Conservation (phyloP, 2,329 filamentous ascomycete genomes). For the Penicillium freii region DNA sequence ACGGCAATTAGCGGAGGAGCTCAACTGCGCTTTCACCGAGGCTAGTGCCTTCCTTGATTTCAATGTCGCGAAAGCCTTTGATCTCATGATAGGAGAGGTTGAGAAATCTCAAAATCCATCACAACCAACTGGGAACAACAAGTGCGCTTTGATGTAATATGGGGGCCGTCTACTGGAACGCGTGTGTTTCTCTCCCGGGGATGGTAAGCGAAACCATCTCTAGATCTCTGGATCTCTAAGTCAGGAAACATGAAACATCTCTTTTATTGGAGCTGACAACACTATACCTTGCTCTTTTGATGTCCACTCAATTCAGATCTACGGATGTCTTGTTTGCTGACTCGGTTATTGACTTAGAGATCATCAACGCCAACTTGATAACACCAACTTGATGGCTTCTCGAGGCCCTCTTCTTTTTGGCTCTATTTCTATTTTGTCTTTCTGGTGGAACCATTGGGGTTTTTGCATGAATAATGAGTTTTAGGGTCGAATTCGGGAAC, state of each 20-base stretch:
- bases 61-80: slow-evolving; percentile 89
- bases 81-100: slow-evolving; percentile 89
- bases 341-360: neutral
- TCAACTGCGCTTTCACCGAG: slow-evolving; percentile 92
- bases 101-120: slow-evolving; percentile 91
- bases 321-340: slow-evolving; percentile 3
- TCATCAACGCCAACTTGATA: neutral
- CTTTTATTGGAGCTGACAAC: neutral
- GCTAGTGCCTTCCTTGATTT: slow-evolving; percentile 91
- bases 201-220: slow-evolving; percentile 9
- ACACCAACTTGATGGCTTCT: slow-evolving; percentile 1
- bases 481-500: slow-evolving; percentile 15
- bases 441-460: slow-evolving; percentile 19
- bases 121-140: slow-evolving; percentile 74
- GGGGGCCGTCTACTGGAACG: neutral
- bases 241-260: neutral
- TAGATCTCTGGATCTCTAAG: neutral
- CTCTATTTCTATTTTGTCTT: slow-evolving; percentile 6
- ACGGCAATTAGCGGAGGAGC: slow-evolving; percentile 77
- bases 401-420: neutral
- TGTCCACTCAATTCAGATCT: slow-evolving; percentile 4
- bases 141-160: slow-evolving; percentile 80
- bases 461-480: slow-evolving; percentile 23
- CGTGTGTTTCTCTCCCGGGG: neutral
- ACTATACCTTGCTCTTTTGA: neutral